phyloP scores from a whole-genome alignment of 495 filamentous ascomycete species.

The Neurospora africana region DNA sequence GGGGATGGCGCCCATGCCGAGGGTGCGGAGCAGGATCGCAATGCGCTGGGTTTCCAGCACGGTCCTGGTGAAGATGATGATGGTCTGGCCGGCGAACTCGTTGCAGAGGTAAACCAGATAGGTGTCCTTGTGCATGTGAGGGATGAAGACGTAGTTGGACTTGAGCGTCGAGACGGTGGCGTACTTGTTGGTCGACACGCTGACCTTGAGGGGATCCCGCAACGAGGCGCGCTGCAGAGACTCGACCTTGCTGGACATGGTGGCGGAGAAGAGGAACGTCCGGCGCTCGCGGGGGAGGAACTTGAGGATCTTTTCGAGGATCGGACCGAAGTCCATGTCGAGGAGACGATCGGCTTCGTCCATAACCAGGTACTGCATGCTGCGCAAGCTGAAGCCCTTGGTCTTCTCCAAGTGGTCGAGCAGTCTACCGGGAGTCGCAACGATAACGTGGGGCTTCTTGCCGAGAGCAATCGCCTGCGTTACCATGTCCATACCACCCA shows the following conservation, averaged over 20 bases:
- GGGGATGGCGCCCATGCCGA: slow-evolving; percentile 71
- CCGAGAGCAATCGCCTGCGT: slow-evolving; percentile 77
- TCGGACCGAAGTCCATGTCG: slow-evolving; percentile 88
- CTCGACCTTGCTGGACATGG: slow-evolving; percentile 87
- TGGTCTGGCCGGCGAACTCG: slow-evolving; percentile 70
- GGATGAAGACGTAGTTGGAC: slow-evolving; percentile 75
- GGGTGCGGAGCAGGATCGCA: slow-evolving; percentile 64
- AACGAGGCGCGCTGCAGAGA: slow-evolving; percentile 81
- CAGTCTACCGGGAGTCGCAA: slow-evolving; percentile 82
- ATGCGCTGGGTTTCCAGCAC: slow-evolving; percentile 83
- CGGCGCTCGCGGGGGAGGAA: slow-evolving; percentile 69
- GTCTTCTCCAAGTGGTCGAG: slow-evolving; percentile 95
- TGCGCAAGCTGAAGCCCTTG: slow-evolving; percentile 73
- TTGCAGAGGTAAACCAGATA: slow-evolving; percentile 82
- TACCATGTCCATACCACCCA: slow-evolving; percentile 94
- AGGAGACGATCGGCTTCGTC: slow-evolving; percentile 87
- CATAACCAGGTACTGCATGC: slow-evolving; percentile 79
- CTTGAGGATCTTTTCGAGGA: slow-evolving; percentile 86
- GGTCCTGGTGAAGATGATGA: slow-evolving; percentile 88
- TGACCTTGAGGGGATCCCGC: slow-evolving; percentile 62
- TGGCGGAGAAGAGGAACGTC: slow-evolving; percentile 90
- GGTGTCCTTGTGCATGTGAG: slow-evolving; percentile 80
- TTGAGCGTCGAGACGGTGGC: slow-evolving; percentile 79
- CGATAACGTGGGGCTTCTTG: slow-evolving; percentile 83
- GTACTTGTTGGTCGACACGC: slow-evolving; percentile 66